Evolutionary conservation across 2,329 filamentous ascomycete genomes (phyloP), one percentile per base, ranked within the genome.

Genomic region (Colletotrichum musicola): DNA sequence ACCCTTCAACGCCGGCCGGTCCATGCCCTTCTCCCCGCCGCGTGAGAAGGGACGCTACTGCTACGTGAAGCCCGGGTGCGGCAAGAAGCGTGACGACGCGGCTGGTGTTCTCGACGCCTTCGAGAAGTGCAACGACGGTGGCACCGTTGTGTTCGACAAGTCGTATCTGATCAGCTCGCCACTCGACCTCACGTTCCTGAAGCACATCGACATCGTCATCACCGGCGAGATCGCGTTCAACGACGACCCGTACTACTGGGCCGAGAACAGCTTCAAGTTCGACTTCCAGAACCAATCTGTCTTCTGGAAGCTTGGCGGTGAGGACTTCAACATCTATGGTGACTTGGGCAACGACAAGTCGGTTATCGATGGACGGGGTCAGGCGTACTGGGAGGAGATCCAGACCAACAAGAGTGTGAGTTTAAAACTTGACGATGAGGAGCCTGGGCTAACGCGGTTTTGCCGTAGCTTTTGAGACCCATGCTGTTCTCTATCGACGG

Each of bases 221-320:
- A 76, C 75, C 0, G 89, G 88, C 25, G 84, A 84, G 20, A 83
- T 92, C 18, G 81, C 86, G 64, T 93, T 93, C 79, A 87, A 86
- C 60, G 85, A 90, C 60, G 88, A 93, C 74, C 90, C 89, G 1
- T 84, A 88, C 71, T 93, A 92, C 78, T 93, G 91, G 91, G 84
- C 90, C 71, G 84, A 83, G 6, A 84, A 92, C 74, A 82, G 85
- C 50, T 92, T 92, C 82, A 85, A 85, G 62, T 88, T 90, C 18
- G 81, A 80, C 6, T 93, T 88, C 78, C 91, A 93, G 73, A 92
- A 92, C 68, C 85, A 86, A 88, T 77, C 87, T 0, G 72, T 72
- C 2, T 76, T 77, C 58, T 78, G 77, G 77, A 73, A 74, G 50
- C 71, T 76, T 47, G 77, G 77, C 1, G 77, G 77, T 14, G 64